phyloP scores from a whole-genome alignment of 73 alveolate genomes.

The Symbiodinium natans region DNA sequence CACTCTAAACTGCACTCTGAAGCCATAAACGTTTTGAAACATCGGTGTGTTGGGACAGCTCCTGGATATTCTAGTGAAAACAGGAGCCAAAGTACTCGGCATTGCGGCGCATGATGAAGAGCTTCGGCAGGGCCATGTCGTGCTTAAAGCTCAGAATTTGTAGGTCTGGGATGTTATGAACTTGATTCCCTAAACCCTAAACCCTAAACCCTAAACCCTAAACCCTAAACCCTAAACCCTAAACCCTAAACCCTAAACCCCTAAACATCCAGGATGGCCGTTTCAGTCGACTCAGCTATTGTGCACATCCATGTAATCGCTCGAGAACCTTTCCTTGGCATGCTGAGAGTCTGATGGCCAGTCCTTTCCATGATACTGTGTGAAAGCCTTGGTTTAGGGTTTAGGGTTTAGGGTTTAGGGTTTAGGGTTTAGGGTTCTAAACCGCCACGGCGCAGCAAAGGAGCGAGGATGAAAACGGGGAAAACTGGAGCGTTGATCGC shows the following conservation, averaged over 20 bases:
- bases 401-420: too few relatives aligned
- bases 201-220: too few relatives aligned
- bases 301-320: too few relatives aligned
- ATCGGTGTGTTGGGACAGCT: too few relatives aligned
- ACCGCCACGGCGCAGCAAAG: background rate
- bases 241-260: too few relatives aligned
- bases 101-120: background rate
- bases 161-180: background rate
- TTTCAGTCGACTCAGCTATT: background rate
- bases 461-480: background rate
- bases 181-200: too few relatives aligned
- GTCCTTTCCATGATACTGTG: background rate
- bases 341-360: background rate
- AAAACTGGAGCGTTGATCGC: background rate
- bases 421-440: too few relatives aligned
- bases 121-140: background rate
- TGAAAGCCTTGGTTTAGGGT: too few relatives aligned
- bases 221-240: too few relatives aligned
- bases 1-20: background rate
- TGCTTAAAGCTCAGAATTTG: background rate
- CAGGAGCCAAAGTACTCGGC: background rate
- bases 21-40: too few relatives aligned
- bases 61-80: background rate
- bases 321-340: too few relatives aligned
- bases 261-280: background rate